Evolutionary conservation across 2,329 filamentous ascomycete species (phyloP).

Genomic region (Calonectria pauciramosa): DNA sequence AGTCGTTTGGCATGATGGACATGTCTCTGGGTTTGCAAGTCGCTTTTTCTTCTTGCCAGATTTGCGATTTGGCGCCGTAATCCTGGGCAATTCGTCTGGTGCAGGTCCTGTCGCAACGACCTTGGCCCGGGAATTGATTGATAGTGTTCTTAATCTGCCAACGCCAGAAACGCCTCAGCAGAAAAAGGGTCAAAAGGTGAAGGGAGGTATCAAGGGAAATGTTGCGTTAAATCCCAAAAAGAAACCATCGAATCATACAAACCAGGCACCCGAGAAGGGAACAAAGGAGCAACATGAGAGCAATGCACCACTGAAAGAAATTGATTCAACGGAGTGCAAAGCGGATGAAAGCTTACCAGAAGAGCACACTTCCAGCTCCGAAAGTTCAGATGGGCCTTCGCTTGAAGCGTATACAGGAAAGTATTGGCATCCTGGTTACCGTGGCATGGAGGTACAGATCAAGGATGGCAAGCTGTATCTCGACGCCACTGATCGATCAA

Average conservation of each 20-base stretch:
- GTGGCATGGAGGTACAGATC: conserved; percentile 36
- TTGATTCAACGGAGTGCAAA: neutral
- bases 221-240: neutral
- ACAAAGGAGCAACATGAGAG: accelerated
- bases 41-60: conserved; percentile 46
- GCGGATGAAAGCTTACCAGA: neutral
- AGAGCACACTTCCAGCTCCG: neutral
- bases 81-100: conserved; percentile 43
- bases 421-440: conserved; percentile 47
- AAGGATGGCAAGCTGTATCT: conserved; percentile 38
- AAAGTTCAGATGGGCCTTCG: neutral
- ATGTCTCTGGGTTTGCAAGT: conserved; percentile 42
- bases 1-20: conserved; percentile 45
- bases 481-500: conserved; percentile 45
- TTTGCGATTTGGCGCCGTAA: conserved; percentile 41
- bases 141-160: conserved; percentile 27
- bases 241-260: neutral
- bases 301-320: too few species aligned
- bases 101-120: conserved; percentile 31
- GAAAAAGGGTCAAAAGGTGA: neutral
- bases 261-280: neutral
- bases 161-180: neutral
- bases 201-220: neutral
- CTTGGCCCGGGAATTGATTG: conserved; percentile 38
- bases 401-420: conserved; percentile 37